A percentile compares a stretch with the other conserved stretches of the same genome.
Conservation (phyloP, 1,284 basidiomycete species). For the Tilletia walkeri region DNA sequence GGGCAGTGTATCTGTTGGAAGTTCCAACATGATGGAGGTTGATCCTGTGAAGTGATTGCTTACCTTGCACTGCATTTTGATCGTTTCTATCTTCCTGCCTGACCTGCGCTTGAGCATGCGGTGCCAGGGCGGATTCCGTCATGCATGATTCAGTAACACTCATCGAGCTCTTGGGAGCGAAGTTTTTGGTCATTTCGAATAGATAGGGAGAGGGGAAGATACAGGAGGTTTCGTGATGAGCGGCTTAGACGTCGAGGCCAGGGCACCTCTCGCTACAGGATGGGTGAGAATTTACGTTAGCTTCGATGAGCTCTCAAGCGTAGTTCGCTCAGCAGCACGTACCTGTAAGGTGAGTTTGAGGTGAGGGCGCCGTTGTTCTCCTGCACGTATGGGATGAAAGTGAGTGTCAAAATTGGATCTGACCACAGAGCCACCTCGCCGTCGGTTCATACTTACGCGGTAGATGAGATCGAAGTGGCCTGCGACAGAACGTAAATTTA, state of each 20-base stretch:
- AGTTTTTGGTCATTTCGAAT: neutral
- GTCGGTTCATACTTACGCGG: neutral
- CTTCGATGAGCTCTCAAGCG: neutral
- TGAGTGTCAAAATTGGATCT: too few relatives aligned
- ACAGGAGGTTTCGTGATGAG: neutral
- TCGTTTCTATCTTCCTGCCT: too few relatives aligned
- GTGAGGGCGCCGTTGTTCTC: conserved; percentile 26
- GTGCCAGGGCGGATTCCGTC: too few relatives aligned
- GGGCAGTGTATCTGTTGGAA: neutral
- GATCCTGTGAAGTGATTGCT: too few relatives aligned
- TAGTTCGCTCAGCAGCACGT: neutral
- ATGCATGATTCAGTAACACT: too few relatives aligned
- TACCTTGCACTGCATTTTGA: neutral
- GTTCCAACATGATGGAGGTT: neutral
- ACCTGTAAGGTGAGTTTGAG: conserved; percentile 24
- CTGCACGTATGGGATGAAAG: neutral
- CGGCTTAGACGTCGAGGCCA: conserved; percentile 27
- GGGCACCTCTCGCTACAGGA: conserved; percentile 34
- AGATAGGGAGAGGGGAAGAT: neutral
- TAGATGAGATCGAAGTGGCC: conserved; percentile 13
- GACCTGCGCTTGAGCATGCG: too few relatives aligned
- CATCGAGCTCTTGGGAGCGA: too few relatives aligned
- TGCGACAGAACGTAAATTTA: too few relatives aligned
- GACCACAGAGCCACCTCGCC: too few relatives aligned
- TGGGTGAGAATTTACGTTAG: conserved; percentile 17